Conservation (phyloP, 2,329 filamentous ascomycete species). For the Cladorrhinum sp. region DNA sequence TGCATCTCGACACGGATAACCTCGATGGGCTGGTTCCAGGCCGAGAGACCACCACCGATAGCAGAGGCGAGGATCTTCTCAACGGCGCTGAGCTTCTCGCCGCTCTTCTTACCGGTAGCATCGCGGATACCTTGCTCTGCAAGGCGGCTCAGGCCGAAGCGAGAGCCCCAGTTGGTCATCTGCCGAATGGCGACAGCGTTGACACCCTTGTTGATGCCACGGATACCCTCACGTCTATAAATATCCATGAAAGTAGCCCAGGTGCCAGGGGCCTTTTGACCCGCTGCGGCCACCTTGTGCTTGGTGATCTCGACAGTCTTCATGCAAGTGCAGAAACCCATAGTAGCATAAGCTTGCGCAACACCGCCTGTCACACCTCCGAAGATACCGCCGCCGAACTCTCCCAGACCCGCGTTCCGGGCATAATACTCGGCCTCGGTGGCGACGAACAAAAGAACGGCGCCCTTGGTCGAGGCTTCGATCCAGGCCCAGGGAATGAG, state of each 20-base stretch:
- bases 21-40: conserved; percentile 99
- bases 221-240: conserved; percentile 89
- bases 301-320: conserved; percentile 99
- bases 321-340: conserved; percentile 99
- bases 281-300: conserved; percentile 83
- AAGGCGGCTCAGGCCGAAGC: conserved; percentile 89
- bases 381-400: conserved; percentile 83
- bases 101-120: conserved; percentile 72
- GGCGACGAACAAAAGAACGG: conserved; percentile 97
- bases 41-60: conserved; percentile 88
- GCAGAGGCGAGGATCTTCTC: conserved; percentile 90
- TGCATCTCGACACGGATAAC: conserved; percentile 99
- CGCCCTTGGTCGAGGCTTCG: conserved; percentile 98
- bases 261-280: conserved; percentile 83
- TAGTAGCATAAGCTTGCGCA: conserved; percentile 97
- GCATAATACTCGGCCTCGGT: conserved; percentile 97
- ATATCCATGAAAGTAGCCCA: conserved; percentile 97
- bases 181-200: conserved; percentile 98
- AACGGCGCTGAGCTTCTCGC: conserved; percentile 69
- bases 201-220: conserved; percentile 96
- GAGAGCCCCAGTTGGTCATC: conserved; percentile 98
- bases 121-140: conserved; percentile 85
- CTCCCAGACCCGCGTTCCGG: conserved; percentile 73
- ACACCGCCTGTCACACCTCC: conserved; percentile 94
- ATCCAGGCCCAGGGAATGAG: conserved; percentile 99